Conservation (phyloP, 805 yeast genomes). For the Suhomyces prunicola region DNA sequence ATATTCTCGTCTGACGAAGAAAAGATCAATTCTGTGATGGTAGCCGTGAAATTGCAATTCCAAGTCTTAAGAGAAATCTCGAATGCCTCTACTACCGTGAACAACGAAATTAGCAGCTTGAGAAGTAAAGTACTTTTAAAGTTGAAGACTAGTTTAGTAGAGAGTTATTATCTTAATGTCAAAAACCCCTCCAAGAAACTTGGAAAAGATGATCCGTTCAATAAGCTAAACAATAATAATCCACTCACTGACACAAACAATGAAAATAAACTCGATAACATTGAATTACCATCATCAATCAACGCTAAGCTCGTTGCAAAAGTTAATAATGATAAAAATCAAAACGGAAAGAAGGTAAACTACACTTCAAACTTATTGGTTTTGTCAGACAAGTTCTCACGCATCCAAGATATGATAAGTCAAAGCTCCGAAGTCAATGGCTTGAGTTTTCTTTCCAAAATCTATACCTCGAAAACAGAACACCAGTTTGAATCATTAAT, state of each 20-base stretch:
- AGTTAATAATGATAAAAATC: conserved; percentile 1
- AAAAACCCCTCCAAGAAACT: background rate
- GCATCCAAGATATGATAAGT: background rate
- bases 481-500: conserved; percentile 9
- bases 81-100: background rate
- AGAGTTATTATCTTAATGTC: conserved; percentile 8
- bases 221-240: conserved; percentile 3
- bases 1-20: conserved; percentile 33
- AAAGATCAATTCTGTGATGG: conserved; percentile 22
- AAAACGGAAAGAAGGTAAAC: background rate
- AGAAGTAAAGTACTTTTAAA: conserved; percentile 5
- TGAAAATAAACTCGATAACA: conserved; percentile 28
- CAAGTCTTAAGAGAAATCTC: conserved; percentile 16
- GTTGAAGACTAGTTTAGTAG: conserved; percentile 16
- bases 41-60: conserved; percentile 32
- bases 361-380: conserved; percentile 14
- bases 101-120: conserved; percentile 3
- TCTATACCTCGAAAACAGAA: conserved; percentile 21
- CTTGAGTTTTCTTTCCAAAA: conserved; percentile 9
- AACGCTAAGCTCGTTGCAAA: conserved; percentile 28
- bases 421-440: conserved; percentile 3
- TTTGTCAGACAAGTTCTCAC: conserved; percentile 11
- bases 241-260: background rate
- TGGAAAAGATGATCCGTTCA: conserved; percentile 11
- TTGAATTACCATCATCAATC: conserved; percentile 37